These are phyloP conservation scores for Cordyceps farinosa DNA, from an alignment of 2,329 filamentous ascomycete genomes.

Conservation along the genomic window DNA sequence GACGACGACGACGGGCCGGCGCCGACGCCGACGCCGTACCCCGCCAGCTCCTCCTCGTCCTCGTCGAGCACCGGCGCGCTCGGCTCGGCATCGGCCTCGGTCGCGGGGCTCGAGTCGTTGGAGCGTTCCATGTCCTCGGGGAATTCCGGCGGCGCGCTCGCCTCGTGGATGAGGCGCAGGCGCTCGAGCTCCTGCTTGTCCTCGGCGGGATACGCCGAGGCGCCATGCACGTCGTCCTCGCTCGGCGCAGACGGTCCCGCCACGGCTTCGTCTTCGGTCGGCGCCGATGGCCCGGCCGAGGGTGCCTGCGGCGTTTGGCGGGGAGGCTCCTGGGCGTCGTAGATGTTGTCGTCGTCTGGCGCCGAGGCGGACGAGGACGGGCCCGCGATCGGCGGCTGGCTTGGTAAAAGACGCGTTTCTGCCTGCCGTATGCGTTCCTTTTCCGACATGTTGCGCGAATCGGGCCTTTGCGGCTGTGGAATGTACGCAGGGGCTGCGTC, in stretches of 20 bases:
- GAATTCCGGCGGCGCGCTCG: slow-evolving; percentile 59
- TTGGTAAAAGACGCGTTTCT: slow-evolving; percentile 77
- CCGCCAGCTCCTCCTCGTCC: slow-evolving; percentile 49
- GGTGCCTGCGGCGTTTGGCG: slow-evolving; percentile 24
- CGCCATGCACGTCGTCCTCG: slow-evolving; percentile 39
- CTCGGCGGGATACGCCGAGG: slow-evolving; percentile 42
- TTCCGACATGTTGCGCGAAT: slow-evolving; percentile 66
- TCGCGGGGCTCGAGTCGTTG: slow-evolving; percentile 26
- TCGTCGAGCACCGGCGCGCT: slow-evolving; percentile 58
- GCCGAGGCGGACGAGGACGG: slow-evolving; percentile 34
- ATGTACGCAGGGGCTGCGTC: slow-evolving; percentile 45
- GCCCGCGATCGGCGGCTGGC: slow-evolving; percentile 54
- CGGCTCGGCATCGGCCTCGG: slow-evolving; percentile 36
- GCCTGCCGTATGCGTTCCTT: slow-evolving; percentile 77
- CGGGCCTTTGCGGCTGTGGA: slow-evolving; percentile 56
- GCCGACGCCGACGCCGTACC: slow-evolving; percentile 26
- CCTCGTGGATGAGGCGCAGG: slow-evolving; percentile 58
- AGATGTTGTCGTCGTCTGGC: slow-evolving; percentile 47
- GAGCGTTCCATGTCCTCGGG: slow-evolving; percentile 48
- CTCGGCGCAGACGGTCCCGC: slow-evolving; percentile 43
- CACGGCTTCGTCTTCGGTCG: slow-evolving; percentile 23
- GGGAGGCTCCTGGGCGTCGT: slow-evolving; percentile 44
- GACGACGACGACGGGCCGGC: slow-evolving; percentile 20
- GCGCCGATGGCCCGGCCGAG: slow-evolving; percentile 18
- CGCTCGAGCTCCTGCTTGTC: slow-evolving; percentile 79